Base-by-base conservation (phyloP, 306 rosid species). In the Quercus dentata region DNA sequence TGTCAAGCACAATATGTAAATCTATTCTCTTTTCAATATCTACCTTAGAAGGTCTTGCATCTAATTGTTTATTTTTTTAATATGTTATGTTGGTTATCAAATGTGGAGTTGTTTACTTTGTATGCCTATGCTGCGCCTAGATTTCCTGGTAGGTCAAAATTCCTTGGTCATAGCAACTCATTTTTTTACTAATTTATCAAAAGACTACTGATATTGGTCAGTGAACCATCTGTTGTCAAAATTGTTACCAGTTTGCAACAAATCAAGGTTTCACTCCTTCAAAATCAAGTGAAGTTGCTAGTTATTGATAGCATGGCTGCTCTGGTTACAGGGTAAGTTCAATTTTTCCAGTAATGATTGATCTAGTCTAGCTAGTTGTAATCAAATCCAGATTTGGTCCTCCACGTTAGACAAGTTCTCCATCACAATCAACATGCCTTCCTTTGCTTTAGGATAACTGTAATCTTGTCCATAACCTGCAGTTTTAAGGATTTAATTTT, bases 251-350 rank as follows among this genome's bases (percentile, higher is more conserved):
- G 97, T 86, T 87, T 94, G 89, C 91, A 92, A 59, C 91, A 90
- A 81, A 89, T 91, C 89, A 88, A 91, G 85, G 87, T 85, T 51
- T 91, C 93, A 80, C 89, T 91, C 78, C 88, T 89, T 80, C 92
- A 88, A 80, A 89, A 87, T 64, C 90, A 91, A 78, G 97, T 92
- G 83, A 94, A 94, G 85, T 83, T 94, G 86, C 88, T 94, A 73
- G 83, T 94, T 76, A 87, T 94, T 81, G 98, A 94, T 81, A 92
- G 98, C 86, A 91, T 94, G 94, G 91, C 97, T 85, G 92, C 98
- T 76, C 91, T 92, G 68, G 83, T 88, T 83, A 79, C 89, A 71
- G 93, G 94, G 98, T 92, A 83, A 85, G 89, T 79, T 72, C 76
- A 76, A 69, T 75, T 61, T 74, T 51, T 63, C 67, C 71, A n/a